Conservation (phyloP, 2,329 filamentous ascomycete species). For the Sarocladium kiliense region DNA sequence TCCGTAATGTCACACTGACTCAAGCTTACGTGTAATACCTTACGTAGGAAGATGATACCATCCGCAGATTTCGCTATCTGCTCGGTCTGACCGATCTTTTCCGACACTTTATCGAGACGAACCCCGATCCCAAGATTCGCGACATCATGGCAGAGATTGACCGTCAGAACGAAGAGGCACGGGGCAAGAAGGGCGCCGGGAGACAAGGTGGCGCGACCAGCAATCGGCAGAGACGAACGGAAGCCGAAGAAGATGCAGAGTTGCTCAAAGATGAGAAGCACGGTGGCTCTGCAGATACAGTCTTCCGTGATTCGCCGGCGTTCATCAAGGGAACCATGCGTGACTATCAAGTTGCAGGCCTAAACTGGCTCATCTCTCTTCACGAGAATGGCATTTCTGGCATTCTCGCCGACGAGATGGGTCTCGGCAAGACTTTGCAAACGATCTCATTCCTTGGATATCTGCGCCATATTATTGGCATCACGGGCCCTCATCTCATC, state of each 20-base stretch:
- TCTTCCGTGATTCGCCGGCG: slow-evolving; percentile 90
- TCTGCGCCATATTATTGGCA: slow-evolving; percentile 82
- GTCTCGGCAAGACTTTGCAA: slow-evolving; percentile 93
- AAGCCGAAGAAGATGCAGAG: slow-evolving; percentile 97
- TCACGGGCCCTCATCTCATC: slow-evolving; percentile 84
- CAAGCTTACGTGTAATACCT: slow-evolving; percentile 7
- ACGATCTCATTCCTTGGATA: slow-evolving; percentile 97
- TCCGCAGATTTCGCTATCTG: slow-evolving; percentile 89
- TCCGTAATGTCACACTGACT: not conserved
- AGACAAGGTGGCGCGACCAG: slow-evolving; percentile 80
- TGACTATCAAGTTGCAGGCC: slow-evolving; percentile 90
- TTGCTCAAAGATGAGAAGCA: slow-evolving; percentile 79
- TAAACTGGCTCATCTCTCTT: slow-evolving; percentile 96
- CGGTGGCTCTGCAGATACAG: slow-evolving; percentile 77
- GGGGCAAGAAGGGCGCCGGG: slow-evolving; percentile 65
- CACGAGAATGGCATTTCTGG: slow-evolving; percentile 99
- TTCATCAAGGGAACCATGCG: slow-evolving; percentile 88
- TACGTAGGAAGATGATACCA: slow-evolving; percentile 82
- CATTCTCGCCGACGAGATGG: slow-evolving; percentile 98
- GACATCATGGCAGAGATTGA: slow-evolving; percentile 94
- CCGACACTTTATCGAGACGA: slow-evolving; percentile 97
- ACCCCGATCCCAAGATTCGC: slow-evolving; percentile 90
- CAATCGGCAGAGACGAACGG: slow-evolving; percentile 78
- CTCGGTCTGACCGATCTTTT: slow-evolving; percentile 94
- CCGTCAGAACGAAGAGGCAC: slow-evolving; percentile 77